A percentile compares a stretch with the other conserved stretches of the same genome.
These are phyloP conservation scores for Mycena sp. DNA, from an alignment of 1,284 basidiomycete genomes.

Conservation along the genomic window DNA sequence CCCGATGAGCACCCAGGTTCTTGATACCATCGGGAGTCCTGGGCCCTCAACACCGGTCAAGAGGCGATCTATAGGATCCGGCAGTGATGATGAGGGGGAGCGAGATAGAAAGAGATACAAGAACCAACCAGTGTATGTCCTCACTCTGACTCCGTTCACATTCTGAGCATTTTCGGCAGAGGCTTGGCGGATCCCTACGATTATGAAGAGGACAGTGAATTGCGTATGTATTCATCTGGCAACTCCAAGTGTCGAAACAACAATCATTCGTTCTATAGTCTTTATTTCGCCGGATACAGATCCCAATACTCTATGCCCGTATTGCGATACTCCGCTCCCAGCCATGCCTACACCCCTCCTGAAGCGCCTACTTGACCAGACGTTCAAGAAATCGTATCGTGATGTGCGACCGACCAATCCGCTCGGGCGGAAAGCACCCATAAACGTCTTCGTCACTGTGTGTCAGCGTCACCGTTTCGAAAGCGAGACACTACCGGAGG, in stretches of 20 bases:
- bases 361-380: slow-evolving; percentile 59
- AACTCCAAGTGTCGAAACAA: not conserved
- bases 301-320: slow-evolving; percentile 76
- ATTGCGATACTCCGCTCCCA: slow-evolving; percentile 77
- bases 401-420: slow-evolving; percentile 77
- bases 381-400: slow-evolving; percentile 58
- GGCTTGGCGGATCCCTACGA: slow-evolving; percentile 4
- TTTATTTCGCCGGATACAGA: slow-evolving; percentile 58
- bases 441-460: slow-evolving; percentile 67
- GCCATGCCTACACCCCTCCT: slow-evolving; percentile 67
- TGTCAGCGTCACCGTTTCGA: slow-evolving; percentile 85
- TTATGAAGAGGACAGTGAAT: slow-evolving; percentile 28
- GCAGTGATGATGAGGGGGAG: slow-evolving; percentile 26
- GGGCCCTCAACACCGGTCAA: slow-evolving; percentile 6
- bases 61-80: slow-evolving; percentile 18
- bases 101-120: slow-evolving; percentile 25
- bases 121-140: slow-evolving; percentile 18
- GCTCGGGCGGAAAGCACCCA: slow-evolving; percentile 70
- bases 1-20: slow-evolving; percentile 15
- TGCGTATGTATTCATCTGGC: slow-evolving; percentile 27
- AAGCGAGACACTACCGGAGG: slow-evolving; percentile 72
- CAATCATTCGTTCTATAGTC: slow-evolving; percentile 43
- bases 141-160: not conserved
- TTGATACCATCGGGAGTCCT: not conserved
- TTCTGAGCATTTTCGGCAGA: not conserved